Evolutionary conservation across 2,329 filamentous ascomycete species (phyloP), one percentile per base, ranked within the genome.

Genomic region (Rosellinia necatrix): DNA sequence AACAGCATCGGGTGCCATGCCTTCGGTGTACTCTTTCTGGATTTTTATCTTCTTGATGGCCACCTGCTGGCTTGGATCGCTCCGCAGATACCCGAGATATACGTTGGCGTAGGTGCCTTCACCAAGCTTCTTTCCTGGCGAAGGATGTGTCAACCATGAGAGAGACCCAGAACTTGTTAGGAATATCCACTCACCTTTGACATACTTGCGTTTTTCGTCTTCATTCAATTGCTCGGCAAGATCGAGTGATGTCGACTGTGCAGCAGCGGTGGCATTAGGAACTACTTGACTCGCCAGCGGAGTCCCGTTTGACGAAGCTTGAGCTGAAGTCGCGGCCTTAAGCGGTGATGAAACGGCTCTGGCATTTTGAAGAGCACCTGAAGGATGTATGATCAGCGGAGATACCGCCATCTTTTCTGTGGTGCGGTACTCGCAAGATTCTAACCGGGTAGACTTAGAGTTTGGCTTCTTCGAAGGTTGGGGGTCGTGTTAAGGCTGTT

Each of bases 21-120:
- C 94, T 72, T 97, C 92, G 57, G 85, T 88, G 76, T 91, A 96
- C 70, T 93, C 90, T 58, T 89, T 87, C 66, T 91, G 89, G 56
- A 92, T 80, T 72, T 94, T 94, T 78, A 94, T 94, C 77, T 93
- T 94, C 74, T 96, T 96, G 78, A 96, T 93, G 66, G 94, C 94
- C 61, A 99, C 90, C 51, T 89, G 83, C 37, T 85, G 82, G 29
- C 81, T 81, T 5, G 91, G 88, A 66, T 94, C 86, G 64, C 76
- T 78, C 56, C 87, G 84, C 41, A 94, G 82, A 74, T 93, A 89
- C 49, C 92, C 94, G 49, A 92, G 85, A 78, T 92, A 97, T 68
- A 99, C 94, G 68, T 96, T 88, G 71, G 94, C 94, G 73, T 99
- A 99, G 62, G 94, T 97, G 78, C 94, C 94, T 75, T 96, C 91